phyloP scores from a whole-genome alignment of 163 green algal genomes.

The Volvox carteri region DNA sequence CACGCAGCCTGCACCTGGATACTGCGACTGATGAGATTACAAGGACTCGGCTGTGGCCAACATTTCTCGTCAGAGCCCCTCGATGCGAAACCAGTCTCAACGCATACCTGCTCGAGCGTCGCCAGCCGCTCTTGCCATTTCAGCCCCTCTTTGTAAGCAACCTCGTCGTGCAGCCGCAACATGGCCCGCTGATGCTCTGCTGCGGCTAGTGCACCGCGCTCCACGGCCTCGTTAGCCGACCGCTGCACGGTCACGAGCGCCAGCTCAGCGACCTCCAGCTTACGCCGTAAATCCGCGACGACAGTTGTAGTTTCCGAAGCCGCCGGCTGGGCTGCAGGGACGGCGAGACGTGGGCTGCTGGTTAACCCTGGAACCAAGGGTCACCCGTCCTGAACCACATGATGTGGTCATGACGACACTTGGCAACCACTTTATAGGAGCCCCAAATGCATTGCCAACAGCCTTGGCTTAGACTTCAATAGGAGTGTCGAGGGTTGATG shows the following conservation, averaged over 20 bases:
- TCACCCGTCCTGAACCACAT: background rate
- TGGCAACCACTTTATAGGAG: background rate
- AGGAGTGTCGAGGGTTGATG: background rate
- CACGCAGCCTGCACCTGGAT: too few relatives aligned
- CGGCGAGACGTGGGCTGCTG: background rate
- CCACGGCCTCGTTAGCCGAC: conserved; percentile 50
- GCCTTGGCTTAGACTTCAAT: background rate
- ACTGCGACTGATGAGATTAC: too few relatives aligned
- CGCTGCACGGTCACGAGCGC: conserved; percentile 54
- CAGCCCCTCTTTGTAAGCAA: conserved; percentile 62
- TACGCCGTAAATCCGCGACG: conserved; percentile 5
- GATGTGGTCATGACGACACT: background rate
- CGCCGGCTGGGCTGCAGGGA: background rate
- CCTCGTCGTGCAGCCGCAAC: conserved; percentile 61
- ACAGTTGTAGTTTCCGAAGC: background rate
- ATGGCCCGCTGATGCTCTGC: conserved; percentile 54
- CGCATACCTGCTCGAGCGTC: conserved; percentile 33
- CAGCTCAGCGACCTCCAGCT: conserved; percentile 54
- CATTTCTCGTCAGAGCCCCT: too few relatives aligned
- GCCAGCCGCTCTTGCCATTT: conserved; percentile 62
- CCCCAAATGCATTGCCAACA: background rate
- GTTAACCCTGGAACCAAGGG: background rate
- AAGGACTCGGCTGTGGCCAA: too few relatives aligned
- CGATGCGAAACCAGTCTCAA: too few relatives aligned
- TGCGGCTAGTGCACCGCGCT: background rate